Base-by-base conservation (phyloP, 2,329 filamentous ascomycete species). In the Neocucurbitaria cava region DNA sequence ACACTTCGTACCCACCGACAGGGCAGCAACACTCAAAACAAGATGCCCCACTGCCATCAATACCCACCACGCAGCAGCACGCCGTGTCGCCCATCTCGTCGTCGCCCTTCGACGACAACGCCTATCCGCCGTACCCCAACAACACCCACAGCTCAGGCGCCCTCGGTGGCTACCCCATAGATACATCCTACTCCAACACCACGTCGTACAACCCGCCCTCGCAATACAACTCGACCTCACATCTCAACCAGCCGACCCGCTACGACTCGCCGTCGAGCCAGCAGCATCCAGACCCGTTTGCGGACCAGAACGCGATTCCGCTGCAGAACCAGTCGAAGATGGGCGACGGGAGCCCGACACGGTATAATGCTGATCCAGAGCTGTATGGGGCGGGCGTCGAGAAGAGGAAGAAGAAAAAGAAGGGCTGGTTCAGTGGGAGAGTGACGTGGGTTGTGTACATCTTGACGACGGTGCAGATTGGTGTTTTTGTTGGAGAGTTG, bases 401-500 rank as follows among this genome's bases (percentile, higher is more conserved):
- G 55, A 51, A 52, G 53, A 58, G 59, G 54, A 63, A 55, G 26
- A 66, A 67, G 59, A 76, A 75, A 67, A 80, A 79, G 71, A 78
- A 81, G 52, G 81, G 83, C 10, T 85, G 82, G 71, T 86, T 87
- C 59, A 80, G 74, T 43, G 84, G 83, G 52, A 81, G 81, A 67
- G 80, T 87, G 38, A 89, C 95, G 0, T 95, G 90, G 83, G 86
- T 96, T 6, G 90, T 92, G 30, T 98, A 94, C 74, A 77, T 88
- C 39, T 84, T 98, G 59, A 91, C 92, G 2, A 49, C 87, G 26
- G 83, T 89, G 11, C 93, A 98, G 74, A 78, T 95, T 18, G 86
- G 82, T 15, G 92, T 98, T 24, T 99, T 99, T 71, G 90, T 98
- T 61, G 92, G 83, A 47, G 92, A 98, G 78, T 80, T 99, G 58